phyloP scores from a whole-genome alignment of 2,329 filamentous ascomycete genomes.

The Sporothrix schenckii region DNA sequence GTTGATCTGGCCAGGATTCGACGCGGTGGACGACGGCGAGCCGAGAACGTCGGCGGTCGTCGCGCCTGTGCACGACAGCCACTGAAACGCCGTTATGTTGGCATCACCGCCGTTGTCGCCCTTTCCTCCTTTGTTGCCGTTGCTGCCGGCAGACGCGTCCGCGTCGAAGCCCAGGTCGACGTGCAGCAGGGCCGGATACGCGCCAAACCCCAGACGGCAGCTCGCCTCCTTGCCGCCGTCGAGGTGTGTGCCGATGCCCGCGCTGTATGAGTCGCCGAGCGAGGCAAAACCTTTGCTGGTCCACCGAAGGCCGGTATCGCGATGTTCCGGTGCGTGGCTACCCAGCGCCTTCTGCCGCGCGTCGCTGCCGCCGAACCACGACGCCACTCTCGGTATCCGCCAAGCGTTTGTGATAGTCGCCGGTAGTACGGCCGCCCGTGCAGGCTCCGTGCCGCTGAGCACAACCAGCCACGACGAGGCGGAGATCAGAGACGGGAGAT shows the following conservation, averaged over 20 bases:
- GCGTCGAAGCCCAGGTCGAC: constrained; percentile 42
- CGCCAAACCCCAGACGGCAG: constrained; percentile 49
- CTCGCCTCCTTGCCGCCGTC: constrained; percentile 46
- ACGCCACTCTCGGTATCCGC: neutral
- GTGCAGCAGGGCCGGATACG: constrained; percentile 49
- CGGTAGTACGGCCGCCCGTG: constrained; percentile 4
- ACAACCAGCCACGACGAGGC: neutral
- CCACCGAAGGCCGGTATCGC: constrained; percentile 28
- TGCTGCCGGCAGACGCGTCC: neutral
- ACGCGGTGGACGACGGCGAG: neutral
- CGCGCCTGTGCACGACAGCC: constrained; percentile 54
- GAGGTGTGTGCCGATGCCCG: constrained; percentile 52
- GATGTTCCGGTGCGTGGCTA: constrained; percentile 36
- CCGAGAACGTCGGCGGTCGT: constrained; percentile 47
- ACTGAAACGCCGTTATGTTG: constrained; percentile 45
- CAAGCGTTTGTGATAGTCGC: neutral
- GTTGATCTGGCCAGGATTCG: constrained; percentile 48
- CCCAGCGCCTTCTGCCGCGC: constrained; percentile 4
- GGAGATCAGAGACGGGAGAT: neutral
- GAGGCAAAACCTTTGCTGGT: constrained; percentile 44
- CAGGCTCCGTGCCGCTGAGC: neutral
- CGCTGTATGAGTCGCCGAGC: constrained; percentile 52
- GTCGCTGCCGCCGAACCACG: constrained; percentile 4
- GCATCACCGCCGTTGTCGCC: constrained; percentile 34
- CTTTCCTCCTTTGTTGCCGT: neutral